phyloP scores from a whole-genome alignment of 148 eudicot genomes.

The Heliamphora exappendiculata region DNA sequence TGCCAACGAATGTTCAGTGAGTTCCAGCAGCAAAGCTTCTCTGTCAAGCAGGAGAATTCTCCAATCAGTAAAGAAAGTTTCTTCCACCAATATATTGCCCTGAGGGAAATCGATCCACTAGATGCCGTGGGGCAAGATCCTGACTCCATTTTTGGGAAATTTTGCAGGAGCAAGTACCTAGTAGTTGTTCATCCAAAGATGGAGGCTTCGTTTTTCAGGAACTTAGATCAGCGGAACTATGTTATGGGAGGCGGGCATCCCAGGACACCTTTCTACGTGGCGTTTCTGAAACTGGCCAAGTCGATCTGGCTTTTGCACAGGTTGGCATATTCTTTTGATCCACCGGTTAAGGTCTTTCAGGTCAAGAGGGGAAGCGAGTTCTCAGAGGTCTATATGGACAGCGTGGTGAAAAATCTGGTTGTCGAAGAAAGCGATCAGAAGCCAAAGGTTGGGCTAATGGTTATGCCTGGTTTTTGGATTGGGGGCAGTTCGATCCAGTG shows the following conservation, averaged over 20 bases:
- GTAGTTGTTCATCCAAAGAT: slow-evolving; percentile 73
- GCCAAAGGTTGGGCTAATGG: slow-evolving; percentile 81
- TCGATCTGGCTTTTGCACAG: slow-evolving; percentile 87
- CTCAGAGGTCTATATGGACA: slow-evolving; percentile 91
- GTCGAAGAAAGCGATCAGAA: slow-evolving; percentile 49
- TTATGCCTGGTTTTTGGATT: slow-evolving; percentile 94
- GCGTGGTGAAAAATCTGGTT: slow-evolving; percentile 49
- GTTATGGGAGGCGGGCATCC: slow-evolving; percentile 92
- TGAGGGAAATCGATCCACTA: slow-evolving; percentile 78
- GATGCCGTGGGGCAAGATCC: slow-evolving; percentile 85
- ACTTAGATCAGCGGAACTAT: slow-evolving; percentile 81
- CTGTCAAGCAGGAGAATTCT: slow-evolving; percentile 45
- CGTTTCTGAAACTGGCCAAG: slow-evolving; percentile 84
- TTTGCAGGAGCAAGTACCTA: slow-evolving; percentile 75
- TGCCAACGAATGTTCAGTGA: slow-evolving; percentile 82
- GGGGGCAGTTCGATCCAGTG: slow-evolving; percentile 75
- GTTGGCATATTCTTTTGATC: slow-evolving; percentile 81
- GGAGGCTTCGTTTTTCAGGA: slow-evolving; percentile 93
- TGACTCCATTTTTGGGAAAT: slow-evolving; percentile 74
- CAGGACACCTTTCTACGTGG: slow-evolving; percentile 87
- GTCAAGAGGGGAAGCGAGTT: slow-evolving; percentile 67
- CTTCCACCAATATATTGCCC: slow-evolving; percentile 74
- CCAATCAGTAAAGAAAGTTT: slow-evolving; percentile 45
- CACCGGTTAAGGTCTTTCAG: slow-evolving; percentile 72
- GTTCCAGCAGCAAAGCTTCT: slow-evolving; percentile 70